Base-by-base conservation (phyloP, 1,284 basidiomycete species). In the Cystobasidiaceae sp. region DNA sequence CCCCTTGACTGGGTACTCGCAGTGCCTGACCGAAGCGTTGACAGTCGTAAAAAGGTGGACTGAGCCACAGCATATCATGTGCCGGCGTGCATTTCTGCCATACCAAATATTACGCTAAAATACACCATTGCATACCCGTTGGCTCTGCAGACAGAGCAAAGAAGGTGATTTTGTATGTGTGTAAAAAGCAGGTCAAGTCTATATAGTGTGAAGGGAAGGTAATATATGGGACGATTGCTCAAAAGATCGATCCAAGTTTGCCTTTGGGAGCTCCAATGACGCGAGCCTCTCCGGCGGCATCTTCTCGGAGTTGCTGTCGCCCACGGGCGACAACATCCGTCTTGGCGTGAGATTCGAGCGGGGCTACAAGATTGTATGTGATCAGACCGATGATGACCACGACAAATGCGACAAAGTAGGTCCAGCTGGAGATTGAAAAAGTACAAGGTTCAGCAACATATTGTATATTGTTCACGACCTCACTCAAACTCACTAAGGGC, bases 401-500 rank as follows among this genome's bases (percentile, higher is more conserved):
- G 0, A 66, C 65, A 45, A 67, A 71, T 45, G 50, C 62, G 30
- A 66, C 46, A 48, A 61, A 58, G 45, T 46, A 50, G 15, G 13
- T 48, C 19, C 27, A 23, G 23, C 45, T 46, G 56, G 39, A 46
- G n/a, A n/a, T n/a, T n/a, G n/a, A n/a, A n/a, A n/a, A n/a, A n/a
- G n/a, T n/a, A n/a, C n/a, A n/a, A n/a, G n/a, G n/a, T n/a, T n/a
- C n/a, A n/a, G n/a, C n/a, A n/a, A n/a, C n/a, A n/a, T n/a, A n/a
- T n/a, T n/a, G n/a, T n/a, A n/a, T n/a, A n/a, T n/a, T n/a, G n/a
- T n/a, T n/a, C n/a, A n/a, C n/a, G n/a, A n/a, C n/a, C n/a, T n/a
- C n/a, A n/a, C n/a, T n/a, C n/a, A n/a, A n/a, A n/a, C n/a, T n/a
- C 43, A 64, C 68, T 69, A 71, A 11, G 69, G 69, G 25, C 58